These are phyloP conservation scores for Calonectria crousiana DNA, from an alignment of 2,329 filamentous ascomycete genomes.

Conservation along the genomic window DNA sequence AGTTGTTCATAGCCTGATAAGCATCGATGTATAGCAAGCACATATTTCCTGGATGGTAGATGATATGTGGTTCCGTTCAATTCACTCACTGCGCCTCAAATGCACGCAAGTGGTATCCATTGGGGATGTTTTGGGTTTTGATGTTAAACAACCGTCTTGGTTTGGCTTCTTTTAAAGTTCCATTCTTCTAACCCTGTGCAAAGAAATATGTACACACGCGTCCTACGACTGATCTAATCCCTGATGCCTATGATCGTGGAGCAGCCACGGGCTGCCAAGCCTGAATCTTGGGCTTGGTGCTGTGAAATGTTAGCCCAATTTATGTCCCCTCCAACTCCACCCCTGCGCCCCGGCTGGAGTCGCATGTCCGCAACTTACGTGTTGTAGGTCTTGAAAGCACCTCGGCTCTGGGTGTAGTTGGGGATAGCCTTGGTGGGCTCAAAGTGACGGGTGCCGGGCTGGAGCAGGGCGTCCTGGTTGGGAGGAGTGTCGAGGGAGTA, in stretches of 20 bases:
- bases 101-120: conserved; percentile 17
- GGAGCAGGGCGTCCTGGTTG: conserved; percentile 78
- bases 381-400: conserved; percentile 92
- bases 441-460: conserved; percentile 77
- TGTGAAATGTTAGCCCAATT: conserved; percentile 45
- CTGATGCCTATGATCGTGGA: conserved; percentile 49
- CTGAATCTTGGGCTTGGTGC: conserved; percentile 66
- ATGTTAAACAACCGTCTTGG: conserved; percentile 26
- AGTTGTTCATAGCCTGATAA: conserved; percentile 28
- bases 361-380: conserved; percentile 75
- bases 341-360: background rate
- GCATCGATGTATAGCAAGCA: conserved; percentile 40
- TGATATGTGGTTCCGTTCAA: conserved; percentile 9
- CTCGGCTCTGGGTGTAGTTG: conserved; percentile 80
- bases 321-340: background rate
- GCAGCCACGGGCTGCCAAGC: conserved; percentile 64
- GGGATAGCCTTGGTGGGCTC: conserved; percentile 78
- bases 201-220: conserved; percentile 48
- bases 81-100: conserved; percentile 16
- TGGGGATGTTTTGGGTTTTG: conserved; percentile 33
- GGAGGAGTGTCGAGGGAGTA: conserved; percentile 93
- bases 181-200: conserved; percentile 36
- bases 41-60: conserved; percentile 37
- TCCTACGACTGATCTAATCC: conserved; percentile 19
- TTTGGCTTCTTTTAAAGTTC: conserved; percentile 20